Evolutionary conservation across 2,329 filamentous ascomycete genomes (phyloP), one percentile per base, ranked within the genome.

Genomic region (Metarhizium sp.): DNA sequence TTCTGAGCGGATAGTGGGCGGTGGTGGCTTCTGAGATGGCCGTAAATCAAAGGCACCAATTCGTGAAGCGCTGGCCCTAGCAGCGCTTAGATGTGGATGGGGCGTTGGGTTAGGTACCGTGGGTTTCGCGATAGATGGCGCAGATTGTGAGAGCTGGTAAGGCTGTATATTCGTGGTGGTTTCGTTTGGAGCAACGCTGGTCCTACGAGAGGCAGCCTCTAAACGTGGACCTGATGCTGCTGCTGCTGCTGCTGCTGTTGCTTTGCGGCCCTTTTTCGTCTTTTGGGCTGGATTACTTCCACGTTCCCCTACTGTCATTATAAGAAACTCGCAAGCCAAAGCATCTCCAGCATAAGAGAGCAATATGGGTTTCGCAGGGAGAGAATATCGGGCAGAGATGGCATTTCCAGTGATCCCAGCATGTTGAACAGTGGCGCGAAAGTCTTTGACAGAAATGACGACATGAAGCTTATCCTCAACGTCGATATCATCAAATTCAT

Each of bases 361-460:
- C 63, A 90, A 86, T 65, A 92, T 79, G 1, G 88, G 88, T 16
- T 81, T 80, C 16, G 82, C 81, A 4, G 88, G 87, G 30, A 80
- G 74, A 2, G 88, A 91, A 69, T 91, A 92, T 53, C 77, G 76
- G 13, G 87, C 86, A 16, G 78, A 80, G 14, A 92, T 74, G 49
- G 80, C 78, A n/a, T 81, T 83, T 53, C 83, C 82, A 6, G 85
- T 78, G 29, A 84, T 82, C 29, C 85, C 85, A 10, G 88, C 88
- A 69, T 92, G 88, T 38, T 84, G 80, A 52, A 91, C 82, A 54
- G 92, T 88, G 38, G 88, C 85, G 52, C 88, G 85, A 67, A 92
- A 92, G 69, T 92, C 88, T 64, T 90, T 91, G 65, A 92, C 87
- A 62, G 84, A 89, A 64, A 92, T 87, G 57, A 90, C 81, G 63